Base-by-base conservation (phyloP, 78 protist genomes). In the Planoprotostelium fungivorum region DNA sequence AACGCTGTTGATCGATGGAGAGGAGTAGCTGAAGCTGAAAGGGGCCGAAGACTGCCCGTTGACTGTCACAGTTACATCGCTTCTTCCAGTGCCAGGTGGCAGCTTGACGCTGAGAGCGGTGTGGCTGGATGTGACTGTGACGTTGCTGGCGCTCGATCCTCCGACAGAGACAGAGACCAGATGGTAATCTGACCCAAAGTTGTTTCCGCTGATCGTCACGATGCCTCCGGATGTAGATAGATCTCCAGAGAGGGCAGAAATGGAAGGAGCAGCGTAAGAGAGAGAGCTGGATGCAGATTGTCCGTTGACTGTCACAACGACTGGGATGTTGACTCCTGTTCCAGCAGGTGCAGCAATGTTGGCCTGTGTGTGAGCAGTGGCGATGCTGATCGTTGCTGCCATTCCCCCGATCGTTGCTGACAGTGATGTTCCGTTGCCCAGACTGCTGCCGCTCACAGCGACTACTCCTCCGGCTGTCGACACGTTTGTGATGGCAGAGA, bases 11-110 rank as follows among this genome's bases (percentile, higher is more conserved):
- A n/a, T n/a, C n/a, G n/a, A n/a, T n/a, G n/a, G n/a, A n/a, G n/a
- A n/a, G n/a, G n/a, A n/a, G n/a, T n/a, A n/a, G n/a, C n/a, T n/a
- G n/a, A n/a, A n/a, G n/a, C n/a, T n/a, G n/a, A n/a, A n/a, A n/a
- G n/a, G n/a, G n/a, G n/a, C n/a, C n/a, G n/a, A n/a, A n/a, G n/a
- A n/a, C n/a, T n/a, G n/a, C n/a, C n/a, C n/a, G n/a, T n/a, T n/a
- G n/a, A n/a, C n/a, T n/a, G n/a, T n/a, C n/a, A n/a, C n/a, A n/a
- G n/a, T n/a, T n/a, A n/a, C n/a, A n/a, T n/a, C n/a, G n/a, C n/a
- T n/a, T n/a, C n/a, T n/a, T n/a, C n/a, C 91, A 28, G 85, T 87
- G 85, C 91, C 91, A 38, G 91, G 34, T n/a, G 85, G 91, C 37
- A 38, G n/a, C 29, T 84, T 88, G 25, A 25, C 34, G 28, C 34